Base-by-base conservation (phyloP, 225 moss, liverwort and hornwort species). In the Takakia lepidozioides region DNA sequence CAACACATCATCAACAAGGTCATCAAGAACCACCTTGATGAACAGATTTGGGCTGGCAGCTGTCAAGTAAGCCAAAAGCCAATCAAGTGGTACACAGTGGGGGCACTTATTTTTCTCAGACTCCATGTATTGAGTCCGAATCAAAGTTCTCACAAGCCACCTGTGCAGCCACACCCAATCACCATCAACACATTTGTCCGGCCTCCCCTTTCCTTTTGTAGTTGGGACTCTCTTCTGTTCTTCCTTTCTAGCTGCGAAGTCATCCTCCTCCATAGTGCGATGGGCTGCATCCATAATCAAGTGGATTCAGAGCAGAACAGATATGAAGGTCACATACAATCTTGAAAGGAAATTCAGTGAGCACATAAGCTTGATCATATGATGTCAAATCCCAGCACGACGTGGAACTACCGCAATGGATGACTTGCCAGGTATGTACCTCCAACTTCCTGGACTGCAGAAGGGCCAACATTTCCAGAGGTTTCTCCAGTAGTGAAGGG, bases 31-130 rank as follows among this genome's bases (percentile, higher is more conserved):
- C 42, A 83, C 46, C 42, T 57, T 72, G 58, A 81, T 70, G 38
- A 83, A 61, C 42, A 81, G 61, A 29, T 57, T 66, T 19, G 80
- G 83, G 39, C 65, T 77, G 46, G 70, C 52, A 16, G 73, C 82
- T 49, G 78, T 70, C 36, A 99, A 61, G 30, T 92, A 81, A 29
- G 91, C 91, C 38, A 99, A 59, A 30, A 99, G 66, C 98, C 98
- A 91, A 62, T 91, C 91, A 50, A 83, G 71, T 10, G 80, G 62
- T 42, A 71, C 61, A 24, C 54, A 58, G 57, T 69, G 66, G 1
- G 57, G 18, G 10, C 32, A 9, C 8, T 7, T 25, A 23, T 4
- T 23, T 10, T 30, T 10, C 3, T 35, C 25, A 36, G 40, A 24
- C 14, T 60, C 45, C 1, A 52, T 42, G 23, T 55, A 66, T n/a